Base-by-base conservation (phyloP, 768 basidiomycete species). In the Pisolithus microcarpus region DNA sequence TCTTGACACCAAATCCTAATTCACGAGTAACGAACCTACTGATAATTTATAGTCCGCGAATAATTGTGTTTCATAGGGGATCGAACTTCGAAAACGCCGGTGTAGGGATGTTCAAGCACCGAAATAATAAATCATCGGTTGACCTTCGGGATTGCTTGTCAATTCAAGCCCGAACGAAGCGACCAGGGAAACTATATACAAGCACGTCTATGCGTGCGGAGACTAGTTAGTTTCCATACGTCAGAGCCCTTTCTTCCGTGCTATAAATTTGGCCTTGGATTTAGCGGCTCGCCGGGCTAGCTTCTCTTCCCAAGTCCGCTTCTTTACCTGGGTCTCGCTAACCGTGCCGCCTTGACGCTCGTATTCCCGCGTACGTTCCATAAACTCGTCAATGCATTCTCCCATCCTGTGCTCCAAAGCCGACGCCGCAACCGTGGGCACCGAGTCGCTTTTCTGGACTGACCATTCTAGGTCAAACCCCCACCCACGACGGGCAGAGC, bases 401-500 rank as follows among this genome's bases (percentile, higher is more conserved):
- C 85, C 87, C 86, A 90, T 91, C 62, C 79, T 79, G 28, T 66
- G 63, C 63, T 86, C 84, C 3, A 87, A 67, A 31, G 71, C 51
- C 21, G 52, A 57, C 44, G 59, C 64, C 46, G 55, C 46, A 38
- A 48, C 50, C 18, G 49, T 53, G 10, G 55, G 53, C 38, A 48
- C 45, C 26, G 46, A 53, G 21, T 19, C 31, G 45, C 23, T n/a
- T 15, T 53, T 42, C 38, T 61, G 57, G 13, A 60, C 49, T 13
- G 71, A 66, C 87, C 87, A 88, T 65, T 90, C 84, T 53, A 91
- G 80, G 67, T 91, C 88, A 61, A 91, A 89, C 47, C 88, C 88
- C 88, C 88, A 91, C 2, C 86, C 87, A 46, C 77, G 80, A n/a
- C 68, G 70, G 40, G 62, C 44, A 18, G 38, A 28, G 8, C 38